These are phyloP conservation scores for Debaryomyces coudertii DNA, from an alignment of 1,139 yeast species.

Conservation along the genomic window DNA sequence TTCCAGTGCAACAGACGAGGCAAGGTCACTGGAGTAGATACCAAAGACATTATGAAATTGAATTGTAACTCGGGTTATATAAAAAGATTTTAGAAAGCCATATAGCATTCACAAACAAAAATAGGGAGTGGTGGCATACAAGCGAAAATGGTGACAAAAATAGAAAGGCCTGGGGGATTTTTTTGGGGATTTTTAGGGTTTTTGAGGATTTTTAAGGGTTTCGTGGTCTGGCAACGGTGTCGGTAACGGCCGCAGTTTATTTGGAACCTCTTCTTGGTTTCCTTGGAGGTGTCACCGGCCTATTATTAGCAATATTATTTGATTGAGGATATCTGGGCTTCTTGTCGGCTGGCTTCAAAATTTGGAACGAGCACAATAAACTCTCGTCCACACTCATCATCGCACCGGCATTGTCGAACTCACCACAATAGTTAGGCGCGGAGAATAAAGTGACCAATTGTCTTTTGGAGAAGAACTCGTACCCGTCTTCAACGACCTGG, in stretches of 20 bases:
- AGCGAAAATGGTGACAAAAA: conserved; percentile 1
- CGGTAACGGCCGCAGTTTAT: conserved; percentile 23
- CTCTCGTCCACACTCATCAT: conserved; percentile 99
- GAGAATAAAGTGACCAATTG: conserved; percentile 93
- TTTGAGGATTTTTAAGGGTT: no score
- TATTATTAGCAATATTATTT: conserved; percentile 51
- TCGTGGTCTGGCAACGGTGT: no score
- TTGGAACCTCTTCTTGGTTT: conserved; percentile 67
- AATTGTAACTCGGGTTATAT: conserved; percentile 2
- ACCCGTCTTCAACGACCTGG: conserved; percentile 98
- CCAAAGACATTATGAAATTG: conserved; percentile 4
- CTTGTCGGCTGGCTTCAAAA: conserved; percentile 96
- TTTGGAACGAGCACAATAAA: conserved; percentile 94
- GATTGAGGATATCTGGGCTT: conserved; percentile 63
- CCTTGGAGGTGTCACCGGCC: conserved; percentile 70
- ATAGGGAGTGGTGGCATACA: neutral
- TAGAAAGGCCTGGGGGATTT: conserved; percentile 1
- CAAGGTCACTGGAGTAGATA: conserved; percentile 1
- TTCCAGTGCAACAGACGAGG: neutral
- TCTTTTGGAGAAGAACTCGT: conserved; percentile 93
- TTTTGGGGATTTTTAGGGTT: conserved; percentile 4
- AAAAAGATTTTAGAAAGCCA: conserved; percentile 1
- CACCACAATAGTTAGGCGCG: conserved; percentile 98
- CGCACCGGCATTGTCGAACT: conserved; percentile 98
- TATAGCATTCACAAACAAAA: conserved; percentile 7